phyloP scores from a whole-genome alignment of 176 grass and related monocot species.

The Carex scoparia region DNA sequence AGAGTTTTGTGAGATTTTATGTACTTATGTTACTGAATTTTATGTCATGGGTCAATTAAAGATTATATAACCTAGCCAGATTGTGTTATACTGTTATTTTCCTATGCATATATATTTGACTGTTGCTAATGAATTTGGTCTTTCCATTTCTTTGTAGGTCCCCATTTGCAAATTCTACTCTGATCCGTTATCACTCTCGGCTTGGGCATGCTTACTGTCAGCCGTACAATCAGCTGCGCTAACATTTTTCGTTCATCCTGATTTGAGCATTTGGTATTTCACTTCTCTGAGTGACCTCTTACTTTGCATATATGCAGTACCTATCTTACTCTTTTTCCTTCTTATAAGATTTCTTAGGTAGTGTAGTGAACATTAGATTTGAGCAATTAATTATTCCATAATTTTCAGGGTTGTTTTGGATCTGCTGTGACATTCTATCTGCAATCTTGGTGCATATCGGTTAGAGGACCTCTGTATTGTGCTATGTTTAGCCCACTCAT shows the following conservation, averaged over 20 bases:
- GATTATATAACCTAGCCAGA: not conserved
- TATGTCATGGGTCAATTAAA: not conserved
- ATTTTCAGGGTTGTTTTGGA: slow-evolving; percentile 39
- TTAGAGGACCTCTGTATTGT: slow-evolving; percentile 57
- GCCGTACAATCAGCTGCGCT: slow-evolving; percentile 36
- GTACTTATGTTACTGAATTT: not conserved
- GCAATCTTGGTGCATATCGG: slow-evolving; percentile 60
- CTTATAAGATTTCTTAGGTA: not conserved
- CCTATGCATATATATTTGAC: not conserved
- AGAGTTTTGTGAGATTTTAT: not conserved
- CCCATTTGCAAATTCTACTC: slow-evolving; percentile 59
- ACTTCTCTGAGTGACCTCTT: slow-evolving; percentile 36
- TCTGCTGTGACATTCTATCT: slow-evolving; percentile 63
- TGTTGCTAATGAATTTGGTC: not conserved
- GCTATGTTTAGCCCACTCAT: slow-evolving; percentile 66
- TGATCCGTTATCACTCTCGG: slow-evolving; percentile 48
- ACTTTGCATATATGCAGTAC: slow-evolving; percentile 47
- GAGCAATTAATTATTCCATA: too few species aligned
- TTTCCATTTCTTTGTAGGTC: slow-evolving; percentile 25
- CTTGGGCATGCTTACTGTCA: slow-evolving; percentile 65
- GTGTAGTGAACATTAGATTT: not conserved
- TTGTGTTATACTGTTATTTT: not conserved
- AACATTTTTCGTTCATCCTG: slow-evolving; percentile 34
- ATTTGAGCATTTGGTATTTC: slow-evolving; percentile 36
- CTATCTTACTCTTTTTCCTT: not conserved